Evolutionary conservation across 2,329 filamentous ascomycete species (phyloP), one percentile per base, ranked within the genome.

Genomic region (Aspergillus sergii): DNA sequence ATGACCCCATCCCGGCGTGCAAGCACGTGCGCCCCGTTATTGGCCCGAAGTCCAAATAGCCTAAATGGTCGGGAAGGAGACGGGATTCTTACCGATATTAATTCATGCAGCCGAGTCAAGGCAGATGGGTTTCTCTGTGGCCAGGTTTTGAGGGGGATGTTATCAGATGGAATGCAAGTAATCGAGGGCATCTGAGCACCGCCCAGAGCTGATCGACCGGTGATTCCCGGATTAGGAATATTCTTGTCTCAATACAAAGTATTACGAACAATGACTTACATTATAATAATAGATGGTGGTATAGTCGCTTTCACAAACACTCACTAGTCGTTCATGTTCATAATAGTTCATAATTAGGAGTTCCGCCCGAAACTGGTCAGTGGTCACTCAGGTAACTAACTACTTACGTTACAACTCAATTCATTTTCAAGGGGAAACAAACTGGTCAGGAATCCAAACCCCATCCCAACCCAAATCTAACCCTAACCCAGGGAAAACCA

Each of bases 141-240:
- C 32, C 19, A 36, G n/a, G 30, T 54, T 36, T 36, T n/a, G 7
- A n/a, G 39, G 34, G 32, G 8, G 28, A 7, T 54, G 51, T 36
- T 36, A 54, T 54, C 51, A 54, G 51, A 55, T 39, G 30, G 5
- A 28, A 55, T 54, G 51, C 51, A 54, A 9, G 51, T 54, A 34
- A 54, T 54, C 30, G 12, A 54, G 19, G 7, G 19, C 51, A 32
- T 51, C 46, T 26, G 26, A 51, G 46, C 46, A 51, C 46, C 21
- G 48, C 28, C 28, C 28, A 51, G 48, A 32, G 48, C 16, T n/a
- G 48, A 51, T 51, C 48, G 48, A n/a, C 48, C 3, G n/a, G 28
- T 51, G 30, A 12, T 51, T 32, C 30, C 48, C 10, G 19, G 28
- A 51, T 26, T 32, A n/a, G 48, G 48, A 32, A 51, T 34, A 21